Evolutionary conservation across 495 filamentous ascomycete genomes (phyloP).

Genomic region (Trichoderma gamsii): DNA sequence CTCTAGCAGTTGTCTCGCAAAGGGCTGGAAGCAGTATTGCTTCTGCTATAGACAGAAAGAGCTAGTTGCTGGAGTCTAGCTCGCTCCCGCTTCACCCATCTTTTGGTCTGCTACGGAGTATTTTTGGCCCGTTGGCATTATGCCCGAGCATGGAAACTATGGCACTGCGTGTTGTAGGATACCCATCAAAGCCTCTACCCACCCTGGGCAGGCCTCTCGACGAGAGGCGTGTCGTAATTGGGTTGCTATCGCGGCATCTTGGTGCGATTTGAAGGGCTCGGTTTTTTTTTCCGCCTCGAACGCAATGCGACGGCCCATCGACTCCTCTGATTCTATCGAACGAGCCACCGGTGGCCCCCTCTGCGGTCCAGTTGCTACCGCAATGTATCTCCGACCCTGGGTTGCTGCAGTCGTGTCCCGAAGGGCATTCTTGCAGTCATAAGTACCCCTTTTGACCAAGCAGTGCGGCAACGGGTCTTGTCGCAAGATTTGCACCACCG

Average conservation of each 20-base stretch:
- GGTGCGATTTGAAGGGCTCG: not conserved
- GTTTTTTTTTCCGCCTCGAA: conserved; percentile 6
- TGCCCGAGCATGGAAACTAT: not conserved
- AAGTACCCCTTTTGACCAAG: conserved; percentile 9
- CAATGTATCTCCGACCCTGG: not conserved
- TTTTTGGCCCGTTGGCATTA: not conserved
- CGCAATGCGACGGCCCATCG: not conserved
- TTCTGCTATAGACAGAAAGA: not conserved
- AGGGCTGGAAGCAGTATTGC: not conserved
- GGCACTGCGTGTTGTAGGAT: not conserved
- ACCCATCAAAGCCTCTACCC: not conserved
- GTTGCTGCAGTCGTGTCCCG: not conserved
- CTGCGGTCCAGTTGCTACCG: not conserved
- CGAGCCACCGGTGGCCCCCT: not conserved
- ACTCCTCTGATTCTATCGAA: conserved; percentile 3
- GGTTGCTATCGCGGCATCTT: not conserved
- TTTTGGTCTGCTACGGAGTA: not conserved
- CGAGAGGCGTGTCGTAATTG: conserved; percentile 7
- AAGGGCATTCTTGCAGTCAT: conserved; percentile 10
- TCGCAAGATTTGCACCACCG: conserved; percentile 8
- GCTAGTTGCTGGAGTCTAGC: not conserved
- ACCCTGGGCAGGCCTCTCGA: not conserved
- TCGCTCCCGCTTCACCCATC: not conserved
- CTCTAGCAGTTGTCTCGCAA: not conserved
- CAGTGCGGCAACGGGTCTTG: not conserved